A percentile compares a stretch with the other conserved stretches of the same genome.
These are phyloP conservation scores for Aegle marmelos DNA, from an alignment of 345 rosid species.

Conservation along the genomic window DNA sequence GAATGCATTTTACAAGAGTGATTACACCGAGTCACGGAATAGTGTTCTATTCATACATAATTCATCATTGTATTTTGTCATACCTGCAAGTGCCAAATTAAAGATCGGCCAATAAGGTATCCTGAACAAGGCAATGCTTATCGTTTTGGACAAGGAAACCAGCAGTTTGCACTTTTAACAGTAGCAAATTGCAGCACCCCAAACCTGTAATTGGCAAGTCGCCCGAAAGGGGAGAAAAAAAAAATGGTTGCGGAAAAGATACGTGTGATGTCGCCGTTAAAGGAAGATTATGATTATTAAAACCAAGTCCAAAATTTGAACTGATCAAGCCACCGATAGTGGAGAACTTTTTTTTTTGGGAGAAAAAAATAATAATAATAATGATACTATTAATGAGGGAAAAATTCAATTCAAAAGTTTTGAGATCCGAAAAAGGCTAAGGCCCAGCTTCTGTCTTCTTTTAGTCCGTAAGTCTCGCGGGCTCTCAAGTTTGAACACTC, in stretches of 20 bases:
- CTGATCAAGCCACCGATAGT: background rate
- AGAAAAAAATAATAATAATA: background rate
- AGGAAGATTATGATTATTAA: background rate
- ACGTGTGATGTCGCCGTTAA: background rate
- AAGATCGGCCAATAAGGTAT: background rate
- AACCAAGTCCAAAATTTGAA: conserved; percentile 11
- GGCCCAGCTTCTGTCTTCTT: background rate
- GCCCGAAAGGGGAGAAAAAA: background rate
- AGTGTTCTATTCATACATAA: background rate
- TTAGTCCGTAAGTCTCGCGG: conserved; percentile 22
- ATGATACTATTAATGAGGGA: background rate
- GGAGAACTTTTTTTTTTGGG: background rate
- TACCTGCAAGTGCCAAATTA: background rate
- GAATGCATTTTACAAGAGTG: background rate
- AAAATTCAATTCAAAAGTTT: background rate
- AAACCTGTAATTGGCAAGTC: background rate
- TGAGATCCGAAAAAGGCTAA: background rate
- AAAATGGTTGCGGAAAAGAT: background rate
- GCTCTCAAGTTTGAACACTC: conserved; percentile 9
- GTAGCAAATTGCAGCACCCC: background rate
- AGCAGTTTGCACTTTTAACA: background rate
- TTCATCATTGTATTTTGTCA: background rate
- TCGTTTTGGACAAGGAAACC: background rate
- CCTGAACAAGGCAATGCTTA: background rate
- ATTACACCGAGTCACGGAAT: background rate